Base-by-base conservation (phyloP, 1,284 basidiomycete species). In the Melampsora americana region DNA sequence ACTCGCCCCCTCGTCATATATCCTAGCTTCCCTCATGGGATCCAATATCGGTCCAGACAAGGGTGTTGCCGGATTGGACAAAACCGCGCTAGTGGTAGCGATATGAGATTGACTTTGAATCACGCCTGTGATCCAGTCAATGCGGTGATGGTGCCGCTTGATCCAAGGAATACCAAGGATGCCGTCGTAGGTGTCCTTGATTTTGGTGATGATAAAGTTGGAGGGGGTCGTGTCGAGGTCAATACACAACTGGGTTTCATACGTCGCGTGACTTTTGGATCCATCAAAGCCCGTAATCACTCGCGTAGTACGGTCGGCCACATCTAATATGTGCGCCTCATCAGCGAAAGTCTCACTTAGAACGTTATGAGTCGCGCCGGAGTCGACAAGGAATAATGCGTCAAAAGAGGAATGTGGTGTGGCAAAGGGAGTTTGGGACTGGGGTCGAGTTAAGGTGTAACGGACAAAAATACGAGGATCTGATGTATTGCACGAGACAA, bases 121-220 rank as follows among this genome's bases (percentile, higher is more conserved):
- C 30, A 12, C 9, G 30, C 20, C 20, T 62, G 12, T 12, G 39
- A 35, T 62, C 60, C 48, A 50, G n/a, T 50, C 48, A 50, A 50
- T 50, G n/a, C 14, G 48, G 48, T 50, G 48, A 14, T n/a, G 30
- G 56, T n/a, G n/a, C n/a, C n/a, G n/a, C n/a, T n/a, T n/a, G n/a
- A n/a, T n/a, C n/a, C n/a, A n/a, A n/a, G n/a, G 56, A n/a, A 60
- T 60, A 28, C 56, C 56, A 7, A 60, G 56, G 56, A 60, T 60
- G 23, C 56, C 6, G 30, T 60, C 30, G 56, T 60, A 60, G 30
- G 56, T 23, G 56, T 60, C 56, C 30, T 60, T 64, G 16, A 64
- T 16, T 11, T 20, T 16, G 5, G 61, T 64, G 61, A 64, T 64
- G 18, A 64, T 64, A 39, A 64, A 64, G 32, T 7, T 9, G 61